Conservation (phyloP, 495 filamentous ascomycete species). For the Lepidopterella palustris region DNA sequence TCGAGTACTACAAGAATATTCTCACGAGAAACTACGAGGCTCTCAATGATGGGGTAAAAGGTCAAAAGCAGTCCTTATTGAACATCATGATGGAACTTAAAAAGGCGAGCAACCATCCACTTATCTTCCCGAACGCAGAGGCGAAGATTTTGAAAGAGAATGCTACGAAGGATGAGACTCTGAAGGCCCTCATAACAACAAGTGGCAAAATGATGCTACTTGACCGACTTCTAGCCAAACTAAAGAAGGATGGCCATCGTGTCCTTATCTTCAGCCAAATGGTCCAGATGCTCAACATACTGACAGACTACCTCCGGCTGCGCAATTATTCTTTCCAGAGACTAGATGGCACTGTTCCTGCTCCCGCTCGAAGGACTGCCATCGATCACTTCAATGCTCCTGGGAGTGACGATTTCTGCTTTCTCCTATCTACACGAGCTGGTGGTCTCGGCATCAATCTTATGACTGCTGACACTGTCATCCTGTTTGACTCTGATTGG, state of each 20-base stretch:
- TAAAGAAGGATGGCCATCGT: constrained; percentile 85
- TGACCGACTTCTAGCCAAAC: constrained; percentile 83
- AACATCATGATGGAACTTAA: constrained; percentile 99
- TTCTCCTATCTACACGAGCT: constrained; percentile 88
- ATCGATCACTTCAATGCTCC: constrained; percentile 98
- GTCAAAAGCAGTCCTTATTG: constrained; percentile 86
- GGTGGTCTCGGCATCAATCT: constrained; percentile 97
- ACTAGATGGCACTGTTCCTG: constrained; percentile 89
- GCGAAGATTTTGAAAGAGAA: constrained; percentile 73
- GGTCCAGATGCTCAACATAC: constrained; percentile 96
- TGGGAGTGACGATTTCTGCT: constrained; percentile 90
- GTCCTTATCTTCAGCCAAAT: constrained; percentile 99
- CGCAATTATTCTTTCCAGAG: constrained; percentile 89
- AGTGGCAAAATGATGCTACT: constrained; percentile 99
- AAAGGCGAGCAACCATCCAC: constrained; percentile 97
- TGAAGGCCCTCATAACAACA: constrained; percentile 85
- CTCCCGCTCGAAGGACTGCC: constrained; percentile 74
- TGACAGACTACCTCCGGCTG: constrained; percentile 84
- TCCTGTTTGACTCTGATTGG: constrained; percentile 98
- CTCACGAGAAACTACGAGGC: constrained; percentile 94
- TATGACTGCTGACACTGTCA: constrained; percentile 97
- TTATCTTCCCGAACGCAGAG: constrained; percentile 92
- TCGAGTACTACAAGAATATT: constrained; percentile 98
- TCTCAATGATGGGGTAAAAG: constrained; percentile 78
- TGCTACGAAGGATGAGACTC: constrained; percentile 72